A percentile compares a stretch with the other conserved stretches of the same genome.
Conservation (phyloP, 1,284 basidiomycete genomes). For the Malassezia sympodialis region DNA sequence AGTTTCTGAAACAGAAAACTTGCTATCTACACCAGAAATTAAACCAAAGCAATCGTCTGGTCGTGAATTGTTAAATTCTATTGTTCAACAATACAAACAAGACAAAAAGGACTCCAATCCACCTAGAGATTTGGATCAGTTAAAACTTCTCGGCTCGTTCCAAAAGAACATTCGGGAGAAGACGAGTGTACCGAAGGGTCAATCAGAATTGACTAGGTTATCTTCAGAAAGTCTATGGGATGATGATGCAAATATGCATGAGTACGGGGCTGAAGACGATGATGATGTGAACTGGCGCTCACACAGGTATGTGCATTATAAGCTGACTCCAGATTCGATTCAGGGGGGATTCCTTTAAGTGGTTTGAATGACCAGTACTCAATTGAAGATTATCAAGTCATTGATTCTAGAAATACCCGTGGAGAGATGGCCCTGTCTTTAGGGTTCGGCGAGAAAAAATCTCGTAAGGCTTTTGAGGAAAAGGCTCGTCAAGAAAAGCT, state of each 20-base stretch:
- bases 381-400: constrained; percentile 30
- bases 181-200: background rate
- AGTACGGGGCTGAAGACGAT: constrained; percentile 37
- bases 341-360: constrained; percentile 21
- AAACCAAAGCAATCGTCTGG: background rate
- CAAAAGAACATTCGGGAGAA: background rate
- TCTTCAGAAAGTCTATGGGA: background rate
- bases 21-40: background rate
- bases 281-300: constrained; percentile 22
- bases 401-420: constrained; percentile 22
- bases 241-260: constrained; percentile 20
- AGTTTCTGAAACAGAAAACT: background rate
- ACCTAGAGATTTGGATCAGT: background rate
- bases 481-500: background rate
- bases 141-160: background rate
- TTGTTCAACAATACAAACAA: constrained; percentile 1
- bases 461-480: background rate
- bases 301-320: constrained; percentile 12
- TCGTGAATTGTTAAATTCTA: background rate
- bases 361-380: constrained; percentile 11
- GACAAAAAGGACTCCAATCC: background rate
- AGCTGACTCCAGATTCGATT: constrained; percentile 17
- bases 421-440: constrained; percentile 1
- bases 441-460: constrained; percentile 4
- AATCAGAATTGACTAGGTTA: background rate